These are phyloP conservation scores for Populus simonii DNA, from an alignment of 345 rosid species.

Conservation along the genomic window DNA sequence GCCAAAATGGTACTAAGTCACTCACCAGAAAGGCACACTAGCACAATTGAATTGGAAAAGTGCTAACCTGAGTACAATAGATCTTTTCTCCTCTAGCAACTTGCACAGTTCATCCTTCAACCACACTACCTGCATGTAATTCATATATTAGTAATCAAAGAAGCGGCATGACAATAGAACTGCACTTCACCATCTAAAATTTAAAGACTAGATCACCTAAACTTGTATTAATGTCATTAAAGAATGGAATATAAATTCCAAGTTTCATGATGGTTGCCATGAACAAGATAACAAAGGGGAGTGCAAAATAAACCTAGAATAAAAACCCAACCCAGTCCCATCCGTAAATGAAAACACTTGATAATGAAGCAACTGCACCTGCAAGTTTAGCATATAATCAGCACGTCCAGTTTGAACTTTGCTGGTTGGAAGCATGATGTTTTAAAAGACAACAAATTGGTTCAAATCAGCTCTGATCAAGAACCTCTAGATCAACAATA, in stretches of 20 bases:
- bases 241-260: background rate
- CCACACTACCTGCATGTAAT: constrained; percentile 68
- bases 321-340: background rate
- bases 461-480: background rate
- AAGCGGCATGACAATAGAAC: background rate
- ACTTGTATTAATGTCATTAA: background rate
- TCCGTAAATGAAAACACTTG: background rate
- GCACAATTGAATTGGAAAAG: background rate
- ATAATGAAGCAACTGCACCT: background rate
- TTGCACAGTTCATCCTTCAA: constrained; percentile 93
- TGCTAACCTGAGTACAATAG: constrained; percentile 76
- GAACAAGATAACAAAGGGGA: background rate
- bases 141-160: background rate
- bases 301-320: background rate
- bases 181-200: background rate
- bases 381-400: background rate
- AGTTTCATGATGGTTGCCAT: background rate
- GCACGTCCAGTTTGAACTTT: background rate
- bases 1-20: background rate
- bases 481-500: background rate
- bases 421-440: background rate
- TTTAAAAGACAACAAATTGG: background rate
- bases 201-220: background rate
- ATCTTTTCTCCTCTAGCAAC: constrained; percentile 95
- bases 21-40: background rate